A percentile compares a stretch with the other conserved stretches of the same genome.
Evolutionary conservation across 108 stramenopile species (phyloP).

Genomic region (Nitzschia palea): DNA sequence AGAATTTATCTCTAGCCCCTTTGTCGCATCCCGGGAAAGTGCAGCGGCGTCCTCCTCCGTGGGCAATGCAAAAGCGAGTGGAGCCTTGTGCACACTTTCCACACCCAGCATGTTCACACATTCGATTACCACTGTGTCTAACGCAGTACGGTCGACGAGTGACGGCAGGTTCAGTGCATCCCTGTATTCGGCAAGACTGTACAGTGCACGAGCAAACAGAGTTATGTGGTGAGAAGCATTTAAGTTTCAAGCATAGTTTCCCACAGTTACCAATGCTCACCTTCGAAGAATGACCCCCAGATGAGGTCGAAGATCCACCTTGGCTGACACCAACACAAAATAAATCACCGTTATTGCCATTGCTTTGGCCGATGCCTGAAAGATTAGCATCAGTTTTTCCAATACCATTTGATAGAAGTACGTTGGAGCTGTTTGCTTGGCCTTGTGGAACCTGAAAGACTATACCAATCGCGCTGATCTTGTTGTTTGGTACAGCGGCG

Average conservation of each 20-base stretch:
- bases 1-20: slow-evolving; percentile 89
- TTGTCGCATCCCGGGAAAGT: slow-evolving; percentile 91
- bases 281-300: too few relatives aligned
- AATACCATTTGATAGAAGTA: neutral
- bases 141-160: slow-evolving; percentile 77
- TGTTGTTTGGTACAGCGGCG: slow-evolving; percentile 8
- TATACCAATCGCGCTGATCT: slow-evolving; percentile 8
- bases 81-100: slow-evolving; percentile 88
- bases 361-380: neutral
- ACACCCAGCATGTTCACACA: slow-evolving; percentile 82
- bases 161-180: slow-evolving; percentile 63
- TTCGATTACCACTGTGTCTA: slow-evolving; percentile 78
- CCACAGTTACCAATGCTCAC: neutral
- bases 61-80: slow-evolving; percentile 96
- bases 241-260: too few relatives aligned
- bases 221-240: too few relatives aligned
- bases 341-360: neutral
- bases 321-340: neutral
- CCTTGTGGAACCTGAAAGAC: neutral
- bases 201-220: neutral
- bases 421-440: neutral
- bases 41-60: slow-evolving; percentile 96
- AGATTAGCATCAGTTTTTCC: neutral
- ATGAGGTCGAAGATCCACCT: too few relatives aligned
- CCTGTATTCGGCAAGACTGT: slow-evolving; percentile 75